These are phyloP conservation scores for Ophiocordyceps australis DNA, from an alignment of 2,329 filamentous ascomycete genomes.

Conservation along the genomic window DNA sequence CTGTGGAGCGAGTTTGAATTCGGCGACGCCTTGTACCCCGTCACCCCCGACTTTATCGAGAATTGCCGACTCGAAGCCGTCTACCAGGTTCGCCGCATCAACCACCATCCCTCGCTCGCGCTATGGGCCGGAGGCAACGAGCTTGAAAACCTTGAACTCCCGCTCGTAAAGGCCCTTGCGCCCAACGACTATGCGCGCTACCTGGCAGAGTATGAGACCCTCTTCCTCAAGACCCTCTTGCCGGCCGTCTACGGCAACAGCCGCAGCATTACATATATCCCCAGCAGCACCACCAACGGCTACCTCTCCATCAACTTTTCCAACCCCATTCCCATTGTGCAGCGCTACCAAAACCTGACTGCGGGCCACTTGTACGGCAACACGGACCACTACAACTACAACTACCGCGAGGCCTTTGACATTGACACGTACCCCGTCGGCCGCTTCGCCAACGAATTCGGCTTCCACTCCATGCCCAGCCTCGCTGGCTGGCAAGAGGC, in stretches of 20 bases:
- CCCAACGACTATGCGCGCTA: conserved; percentile 17
- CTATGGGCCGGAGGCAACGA: conserved; percentile 40
- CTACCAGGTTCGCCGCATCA: conserved; percentile 42
- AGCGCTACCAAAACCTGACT: conserved; percentile 35
- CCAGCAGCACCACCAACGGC: conserved; percentile 40
- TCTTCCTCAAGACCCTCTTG: conserved; percentile 36
- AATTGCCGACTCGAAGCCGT: conserved; percentile 35
- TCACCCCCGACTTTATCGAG: conserved; percentile 30
- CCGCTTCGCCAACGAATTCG: conserved; percentile 45
- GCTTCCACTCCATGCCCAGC: conserved; percentile 43
- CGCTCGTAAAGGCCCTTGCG: conserved; percentile 14
- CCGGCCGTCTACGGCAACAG: conserved; percentile 39
- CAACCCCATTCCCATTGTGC: conserved; percentile 28
- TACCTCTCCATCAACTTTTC: conserved; percentile 35
- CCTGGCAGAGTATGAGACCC: conserved; percentile 32
- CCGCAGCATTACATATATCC: conserved; percentile 40
- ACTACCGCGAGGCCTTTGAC: conserved; percentile 31
- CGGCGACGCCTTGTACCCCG: conserved; percentile 40
- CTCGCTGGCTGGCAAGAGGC: conserved; percentile 38
- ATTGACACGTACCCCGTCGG: conserved; percentile 35
- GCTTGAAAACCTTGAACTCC: conserved; percentile 35
- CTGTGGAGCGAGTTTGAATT: conserved; percentile 48
- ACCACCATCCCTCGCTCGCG: conserved; percentile 38
- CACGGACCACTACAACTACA: conserved; percentile 43
- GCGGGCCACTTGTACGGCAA: conserved; percentile 37